Evolutionary conservation across 2,329 filamentous ascomycete species (phyloP).

Genomic region (Colletotrichum navitas): DNA sequence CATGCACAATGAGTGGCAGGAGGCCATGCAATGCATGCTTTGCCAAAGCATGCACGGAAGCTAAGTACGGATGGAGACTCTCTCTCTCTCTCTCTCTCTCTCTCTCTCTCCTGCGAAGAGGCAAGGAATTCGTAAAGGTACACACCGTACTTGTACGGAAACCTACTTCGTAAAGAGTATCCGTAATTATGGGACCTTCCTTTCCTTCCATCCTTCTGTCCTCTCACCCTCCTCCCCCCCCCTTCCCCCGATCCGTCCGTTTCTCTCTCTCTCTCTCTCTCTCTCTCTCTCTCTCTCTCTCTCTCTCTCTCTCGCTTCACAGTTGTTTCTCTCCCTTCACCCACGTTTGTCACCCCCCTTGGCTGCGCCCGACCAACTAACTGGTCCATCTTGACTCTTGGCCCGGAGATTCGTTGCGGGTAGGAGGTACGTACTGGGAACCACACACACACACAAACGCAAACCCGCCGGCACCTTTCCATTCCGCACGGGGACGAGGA

Average conservation of each 20-base stretch:
- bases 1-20: not conserved
- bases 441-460: not conserved
- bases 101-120: too few relatives aligned
- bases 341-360: not conserved
- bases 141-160: too few relatives aligned
- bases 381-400: not conserved
- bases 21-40: not conserved
- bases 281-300: not conserved
- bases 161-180: not conserved
- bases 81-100: too few relatives aligned
- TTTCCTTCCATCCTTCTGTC: not conserved
- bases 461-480: constrained; percentile 2
- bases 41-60: not conserved
- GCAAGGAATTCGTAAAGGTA: too few relatives aligned
- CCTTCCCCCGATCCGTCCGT: not conserved
- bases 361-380: not conserved
- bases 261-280: not conserved
- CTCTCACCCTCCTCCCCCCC: not conserved
- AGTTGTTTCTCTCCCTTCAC: not conserved
- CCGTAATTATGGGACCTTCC: not conserved
- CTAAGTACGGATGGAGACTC: not conserved
- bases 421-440: constrained; percentile 7
- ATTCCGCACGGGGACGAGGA: constrained; percentile 5
- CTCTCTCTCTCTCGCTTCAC: not conserved
- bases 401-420: constrained; percentile 9